These are phyloP conservation scores for Hypoxylon sp. DNA, from an alignment of 2,329 filamentous ascomycete genomes.

Conservation along the genomic window DNA sequence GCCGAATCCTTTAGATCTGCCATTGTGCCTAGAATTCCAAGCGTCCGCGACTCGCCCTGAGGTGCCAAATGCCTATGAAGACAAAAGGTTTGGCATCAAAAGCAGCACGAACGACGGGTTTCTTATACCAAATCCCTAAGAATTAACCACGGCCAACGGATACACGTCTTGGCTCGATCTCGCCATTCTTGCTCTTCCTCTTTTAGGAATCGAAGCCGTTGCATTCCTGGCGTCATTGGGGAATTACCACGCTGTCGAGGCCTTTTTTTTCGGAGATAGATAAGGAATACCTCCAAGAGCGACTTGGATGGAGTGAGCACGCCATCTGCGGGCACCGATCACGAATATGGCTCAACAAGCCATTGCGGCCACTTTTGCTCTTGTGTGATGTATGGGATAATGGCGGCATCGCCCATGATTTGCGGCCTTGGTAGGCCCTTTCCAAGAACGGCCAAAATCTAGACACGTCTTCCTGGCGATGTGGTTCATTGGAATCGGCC, in stretches of 20 bases:
- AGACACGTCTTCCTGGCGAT: too few relatives aligned
- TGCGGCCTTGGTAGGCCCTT: not conserved
- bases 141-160: not conserved
- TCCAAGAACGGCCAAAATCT: too few relatives aligned
- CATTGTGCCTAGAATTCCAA: slow-evolving; percentile 7
- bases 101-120: not conserved
- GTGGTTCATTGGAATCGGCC: too few relatives aligned
- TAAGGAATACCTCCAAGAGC: slow-evolving; percentile 11
- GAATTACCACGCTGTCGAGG: not conserved
- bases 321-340: slow-evolving; percentile 16
- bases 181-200: slow-evolving; percentile 19
- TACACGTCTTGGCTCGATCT: slow-evolving; percentile 20
- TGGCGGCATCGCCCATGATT: slow-evolving; percentile 12
- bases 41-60: not conserved
- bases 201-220: slow-evolving; percentile 20
- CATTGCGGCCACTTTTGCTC: slow-evolving; percentile 2
- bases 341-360: slow-evolving; percentile 13
- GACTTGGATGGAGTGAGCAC: slow-evolving; percentile 14
- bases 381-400: slow-evolving; percentile 10
- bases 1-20: slow-evolving; percentile 21
- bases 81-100: not conserved
- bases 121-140: slow-evolving; percentile 12
- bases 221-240: slow-evolving; percentile 1
- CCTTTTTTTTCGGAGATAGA: slow-evolving; percentile 12
- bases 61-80: not conserved